Evolutionary conservation across 805 yeast genomes (phyloP).

Genomic region (Myxozyma sirexii): DNA sequence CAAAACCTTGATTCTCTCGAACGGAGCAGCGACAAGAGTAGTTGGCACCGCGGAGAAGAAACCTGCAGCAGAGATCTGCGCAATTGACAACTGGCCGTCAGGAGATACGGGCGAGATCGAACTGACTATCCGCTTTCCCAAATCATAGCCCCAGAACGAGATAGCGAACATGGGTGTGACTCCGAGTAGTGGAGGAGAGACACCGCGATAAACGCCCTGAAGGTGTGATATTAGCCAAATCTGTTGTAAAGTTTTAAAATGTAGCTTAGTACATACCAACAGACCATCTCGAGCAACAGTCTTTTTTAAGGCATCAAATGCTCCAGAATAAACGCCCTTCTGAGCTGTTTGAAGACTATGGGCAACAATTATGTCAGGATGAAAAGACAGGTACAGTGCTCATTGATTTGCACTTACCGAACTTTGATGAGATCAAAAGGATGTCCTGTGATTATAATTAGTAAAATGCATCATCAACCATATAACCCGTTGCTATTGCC

Average conservation of each 20-base stretch:
- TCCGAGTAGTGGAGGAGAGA: conserved; percentile 90
- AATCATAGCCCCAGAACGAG: conserved; percentile 96
- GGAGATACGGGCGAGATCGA: conserved; percentile 42
- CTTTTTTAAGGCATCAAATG: conserved; percentile 66
- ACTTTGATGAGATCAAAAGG: conserved; percentile 95
- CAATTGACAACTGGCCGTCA: conserved; percentile 55
- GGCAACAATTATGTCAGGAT: not conserved
- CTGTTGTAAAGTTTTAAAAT: not conserved
- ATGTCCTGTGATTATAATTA: conserved; percentile 47
- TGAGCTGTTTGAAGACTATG: conserved; percentile 73
- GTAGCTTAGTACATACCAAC: conserved; percentile 28
- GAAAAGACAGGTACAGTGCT: not conserved
- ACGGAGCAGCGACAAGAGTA: conserved; percentile 95
- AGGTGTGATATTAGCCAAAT: not conserved
- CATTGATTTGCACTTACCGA: conserved; percentile 7
- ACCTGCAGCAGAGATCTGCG: conserved; percentile 86
- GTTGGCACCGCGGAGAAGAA: conserved; percentile 94
- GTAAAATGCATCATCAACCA: not conserved
- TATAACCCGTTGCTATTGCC: not conserved
- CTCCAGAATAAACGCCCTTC: conserved; percentile 60
- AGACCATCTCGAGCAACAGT: conserved; percentile 77
- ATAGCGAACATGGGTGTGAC: conserved; percentile 99
- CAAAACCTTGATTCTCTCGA: conserved; percentile 92
- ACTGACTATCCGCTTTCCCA: conserved; percentile 78
- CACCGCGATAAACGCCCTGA: conserved; percentile 86